A percentile compares a stretch with the other conserved stretches of the same genome.
phyloP scores from a whole-genome alignment of 805 yeast species.

The Cyberlindnera galapagoensis region DNA sequence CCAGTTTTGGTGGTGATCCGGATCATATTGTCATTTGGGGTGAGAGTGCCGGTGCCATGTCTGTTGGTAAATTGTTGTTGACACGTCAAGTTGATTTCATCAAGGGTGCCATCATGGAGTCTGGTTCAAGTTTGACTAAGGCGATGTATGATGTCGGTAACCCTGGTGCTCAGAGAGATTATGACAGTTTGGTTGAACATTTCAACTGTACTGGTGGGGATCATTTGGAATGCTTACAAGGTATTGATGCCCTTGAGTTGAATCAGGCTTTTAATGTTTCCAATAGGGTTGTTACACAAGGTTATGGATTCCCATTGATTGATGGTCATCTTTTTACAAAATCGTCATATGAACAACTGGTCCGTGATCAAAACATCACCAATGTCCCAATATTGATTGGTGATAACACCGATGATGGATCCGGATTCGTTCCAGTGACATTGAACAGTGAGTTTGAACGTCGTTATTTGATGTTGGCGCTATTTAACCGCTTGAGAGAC shows the following conservation, averaged over 20 bases:
- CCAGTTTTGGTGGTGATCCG: slow-evolving; percentile 31
- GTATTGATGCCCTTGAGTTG: slow-evolving; percentile 7
- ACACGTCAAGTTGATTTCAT: slow-evolving; percentile 8
- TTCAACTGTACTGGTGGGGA: slow-evolving; percentile 11
- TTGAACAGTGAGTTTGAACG: no score
- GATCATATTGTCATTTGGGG: slow-evolving; percentile 31
- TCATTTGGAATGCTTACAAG: slow-evolving; percentile 12
- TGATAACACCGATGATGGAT: slow-evolving; percentile 20
- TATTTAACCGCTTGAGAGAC: no score
- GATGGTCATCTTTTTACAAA: slow-evolving; percentile 15
- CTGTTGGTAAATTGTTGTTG: slow-evolving; percentile 12
- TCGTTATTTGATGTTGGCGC: no score
- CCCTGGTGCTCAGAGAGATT: slow-evolving; percentile 3
- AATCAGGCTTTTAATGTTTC: slow-evolving; percentile 8
- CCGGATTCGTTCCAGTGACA: no score
- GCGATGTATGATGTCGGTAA: slow-evolving; percentile 3
- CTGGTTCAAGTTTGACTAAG: slow-evolving; percentile 9
- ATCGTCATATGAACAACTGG: slow-evolving; percentile 8
- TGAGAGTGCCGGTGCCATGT: slow-evolving; percentile 31
- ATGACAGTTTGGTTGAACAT: slow-evolving; percentile 6
- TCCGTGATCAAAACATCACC: slow-evolving; percentile 11
- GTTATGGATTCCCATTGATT: slow-evolving; percentile 9
- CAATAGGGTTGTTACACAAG: slow-evolving; percentile 7
- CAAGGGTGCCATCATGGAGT: slow-evolving; percentile 16
- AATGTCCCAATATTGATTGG: slow-evolving; percentile 21